These are phyloP conservation scores for Verticillium albo-atrum DNA, from an alignment of 2,329 filamentous ascomycete species.

Conservation along the genomic window DNA sequence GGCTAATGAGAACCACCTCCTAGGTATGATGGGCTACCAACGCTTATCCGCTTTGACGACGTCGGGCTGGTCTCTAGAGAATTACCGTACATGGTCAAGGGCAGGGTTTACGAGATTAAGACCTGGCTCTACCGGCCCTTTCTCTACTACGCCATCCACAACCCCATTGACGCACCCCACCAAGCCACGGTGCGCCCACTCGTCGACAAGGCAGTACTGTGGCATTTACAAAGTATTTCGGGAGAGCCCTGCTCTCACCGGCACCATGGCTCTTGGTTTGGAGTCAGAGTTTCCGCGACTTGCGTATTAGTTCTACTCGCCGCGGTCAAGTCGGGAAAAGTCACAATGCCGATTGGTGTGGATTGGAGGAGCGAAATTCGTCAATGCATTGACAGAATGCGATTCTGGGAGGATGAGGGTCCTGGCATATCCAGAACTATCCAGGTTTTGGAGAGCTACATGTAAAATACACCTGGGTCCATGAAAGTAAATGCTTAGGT, in stretches of 20 bases:
- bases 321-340: constrained; percentile 12
- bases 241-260: constrained; percentile 19
- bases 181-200: constrained; percentile 8
- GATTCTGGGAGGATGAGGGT: background rate
- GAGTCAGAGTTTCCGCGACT: constrained; percentile 14
- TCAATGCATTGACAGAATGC: background rate
- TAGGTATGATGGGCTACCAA: background rate
- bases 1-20: background rate
- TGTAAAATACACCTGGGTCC: background rate
- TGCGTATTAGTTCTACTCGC: constrained; percentile 20
- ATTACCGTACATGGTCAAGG: background rate
- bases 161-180: background rate
- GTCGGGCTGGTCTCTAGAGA: background rate
- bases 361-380: background rate
- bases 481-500: too few relatives aligned
- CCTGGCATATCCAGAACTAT: background rate
- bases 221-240: constrained; percentile 15
- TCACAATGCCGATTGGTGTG: background rate
- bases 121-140: constrained; percentile 16
- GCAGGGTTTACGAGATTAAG: constrained; percentile 2
- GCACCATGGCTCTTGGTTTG: constrained; percentile 26
- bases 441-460: background rate
- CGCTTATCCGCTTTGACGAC: background rate
- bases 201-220: constrained; percentile 15
- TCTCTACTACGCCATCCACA: constrained; percentile 14